Percentiles rank a stretch among this genome's conserved stretches.
Evolutionary conservation across 2,329 filamentous ascomycete species (phyloP).

Genomic region (Fusarium xyrophilum): DNA sequence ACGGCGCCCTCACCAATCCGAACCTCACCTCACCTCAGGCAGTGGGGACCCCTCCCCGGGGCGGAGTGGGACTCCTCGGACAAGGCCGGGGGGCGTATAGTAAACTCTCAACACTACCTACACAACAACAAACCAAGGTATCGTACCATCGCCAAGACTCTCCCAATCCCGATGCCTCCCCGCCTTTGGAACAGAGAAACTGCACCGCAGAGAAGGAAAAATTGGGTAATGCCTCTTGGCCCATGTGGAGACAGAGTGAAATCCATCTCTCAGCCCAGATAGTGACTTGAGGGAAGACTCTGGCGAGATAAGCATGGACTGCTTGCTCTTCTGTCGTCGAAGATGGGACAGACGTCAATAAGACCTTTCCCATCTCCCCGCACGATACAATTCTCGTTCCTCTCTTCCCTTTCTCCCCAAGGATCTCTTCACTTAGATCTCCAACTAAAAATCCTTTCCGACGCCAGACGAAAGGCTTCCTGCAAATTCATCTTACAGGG

Average conservation of each 20-base stretch:
- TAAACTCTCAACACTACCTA: constrained; percentile 3
- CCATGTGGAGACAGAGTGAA: constrained; percentile 29
- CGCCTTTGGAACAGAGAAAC: constrained; percentile 34
- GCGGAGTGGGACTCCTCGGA: constrained; percentile 13
- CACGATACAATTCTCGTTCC: constrained; percentile 7
- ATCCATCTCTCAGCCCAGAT: constrained; percentile 22
- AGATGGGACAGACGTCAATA: constrained; percentile 33
- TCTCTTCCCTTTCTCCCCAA: constrained; percentile 14
- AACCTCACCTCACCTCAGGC: too few relatives aligned
- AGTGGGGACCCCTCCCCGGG: constrained; percentile 3
- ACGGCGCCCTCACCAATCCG: constrained; percentile 8
- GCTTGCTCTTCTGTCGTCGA: constrained; percentile 10
- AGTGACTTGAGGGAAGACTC: constrained; percentile 26
- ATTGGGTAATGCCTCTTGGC: constrained; percentile 34
- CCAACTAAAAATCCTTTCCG: constrained; percentile 9
- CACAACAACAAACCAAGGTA: constrained; percentile 37
- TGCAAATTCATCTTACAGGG: constrained; percentile 30
- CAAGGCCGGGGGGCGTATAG: constrained; percentile 23
- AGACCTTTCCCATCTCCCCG: constrained; percentile 33
- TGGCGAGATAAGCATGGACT: constrained; percentile 29
- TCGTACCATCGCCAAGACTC: constrained; percentile 35
- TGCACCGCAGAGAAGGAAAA: constrained; percentile 37
- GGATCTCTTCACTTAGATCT: constrained; percentile 26
- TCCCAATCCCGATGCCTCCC: constrained; percentile 31
- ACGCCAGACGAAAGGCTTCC: constrained; percentile 37